Evolutionary conservation across 331 rosid species (phyloP).

Genomic region (Telfairia occidentalis): DNA sequence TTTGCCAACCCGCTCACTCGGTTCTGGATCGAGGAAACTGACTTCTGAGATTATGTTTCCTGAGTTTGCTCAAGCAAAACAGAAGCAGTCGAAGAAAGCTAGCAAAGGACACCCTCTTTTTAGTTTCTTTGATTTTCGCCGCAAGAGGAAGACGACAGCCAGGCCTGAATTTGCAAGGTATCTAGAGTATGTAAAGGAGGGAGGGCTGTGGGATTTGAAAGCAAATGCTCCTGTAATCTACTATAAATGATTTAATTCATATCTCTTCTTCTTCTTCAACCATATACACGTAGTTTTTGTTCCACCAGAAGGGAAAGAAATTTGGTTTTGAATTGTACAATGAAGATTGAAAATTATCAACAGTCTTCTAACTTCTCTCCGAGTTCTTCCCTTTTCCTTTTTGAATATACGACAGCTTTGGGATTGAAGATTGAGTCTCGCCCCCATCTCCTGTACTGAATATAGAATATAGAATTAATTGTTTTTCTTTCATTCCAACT

Average conservation of each 20-base stretch:
- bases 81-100: constrained; percentile 34
- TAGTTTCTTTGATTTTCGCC: constrained; percentile 21
- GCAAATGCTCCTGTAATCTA: constrained; percentile 39
- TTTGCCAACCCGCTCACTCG: constrained; percentile 22
- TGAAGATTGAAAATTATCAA: not conserved
- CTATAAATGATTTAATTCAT: constrained; percentile 22
- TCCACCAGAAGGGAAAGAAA: not conserved
- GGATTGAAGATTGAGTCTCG: not conserved
- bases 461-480: too few relatives aligned
- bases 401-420: not conserved
- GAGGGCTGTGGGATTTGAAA: constrained; percentile 45
- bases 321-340: not conserved
- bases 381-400: not conserved
- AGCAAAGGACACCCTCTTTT: constrained; percentile 31
- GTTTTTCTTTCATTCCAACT: too few relatives aligned
- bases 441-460: too few relatives aligned
- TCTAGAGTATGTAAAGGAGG: constrained; percentile 48
- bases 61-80: constrained; percentile 16
- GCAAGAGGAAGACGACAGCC: constrained; percentile 39
- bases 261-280: not conserved
- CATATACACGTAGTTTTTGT: not conserved
- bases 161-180: constrained; percentile 50
- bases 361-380: not conserved
- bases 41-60: constrained; percentile 15
- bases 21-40: constrained; percentile 6